Evolutionary conservation across 139 green algal genomes (phyloP).

Genomic region (Pleodorina starrii): DNA sequence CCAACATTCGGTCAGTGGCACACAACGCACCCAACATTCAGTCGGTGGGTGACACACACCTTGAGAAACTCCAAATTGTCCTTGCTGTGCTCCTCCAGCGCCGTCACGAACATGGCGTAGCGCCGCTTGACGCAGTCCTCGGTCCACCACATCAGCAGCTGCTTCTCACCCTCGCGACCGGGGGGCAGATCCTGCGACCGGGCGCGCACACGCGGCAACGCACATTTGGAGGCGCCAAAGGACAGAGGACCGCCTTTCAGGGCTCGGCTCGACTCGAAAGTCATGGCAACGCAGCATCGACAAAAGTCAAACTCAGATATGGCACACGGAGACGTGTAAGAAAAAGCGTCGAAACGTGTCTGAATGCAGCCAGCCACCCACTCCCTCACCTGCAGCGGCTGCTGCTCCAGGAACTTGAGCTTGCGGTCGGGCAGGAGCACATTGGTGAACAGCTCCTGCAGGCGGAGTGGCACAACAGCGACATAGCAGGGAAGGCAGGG

Average conservation of each 20-base stretch:
- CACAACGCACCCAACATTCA: too few species aligned
- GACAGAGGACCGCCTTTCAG: too few species aligned
- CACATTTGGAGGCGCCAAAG: too few species aligned
- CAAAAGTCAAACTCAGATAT: too few species aligned
- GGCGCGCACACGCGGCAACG: too few species aligned
- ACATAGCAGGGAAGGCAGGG: too few species aligned
- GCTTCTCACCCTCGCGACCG: slow-evolving; percentile 70
- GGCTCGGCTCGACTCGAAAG: too few species aligned
- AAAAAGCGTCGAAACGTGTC: too few species aligned
- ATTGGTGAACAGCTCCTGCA: slow-evolving; percentile 83
- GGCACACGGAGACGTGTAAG: too few species aligned
- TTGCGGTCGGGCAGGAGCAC: slow-evolving; percentile 92
- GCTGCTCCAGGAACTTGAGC: slow-evolving; percentile 79
- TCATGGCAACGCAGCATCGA: too few species aligned
- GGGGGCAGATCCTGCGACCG: slow-evolving; percentile 59
- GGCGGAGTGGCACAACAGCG: slow-evolving; percentile 1
- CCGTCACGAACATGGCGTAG: slow-evolving; percentile 73
- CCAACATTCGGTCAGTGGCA: too few species aligned
- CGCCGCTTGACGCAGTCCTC: slow-evolving; percentile 89
- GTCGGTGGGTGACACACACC: slow-evolving; percentile 75
- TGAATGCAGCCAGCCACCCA: background rate
- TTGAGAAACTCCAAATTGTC: slow-evolving; percentile 92
- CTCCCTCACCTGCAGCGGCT: slow-evolving; percentile 65
- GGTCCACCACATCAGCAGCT: slow-evolving; percentile 85
- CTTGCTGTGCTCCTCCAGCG: slow-evolving; percentile 79